Conservation (phyloP, 2,329 filamentous ascomycete species). For the Sclerotiophoma versabilis region DNA sequence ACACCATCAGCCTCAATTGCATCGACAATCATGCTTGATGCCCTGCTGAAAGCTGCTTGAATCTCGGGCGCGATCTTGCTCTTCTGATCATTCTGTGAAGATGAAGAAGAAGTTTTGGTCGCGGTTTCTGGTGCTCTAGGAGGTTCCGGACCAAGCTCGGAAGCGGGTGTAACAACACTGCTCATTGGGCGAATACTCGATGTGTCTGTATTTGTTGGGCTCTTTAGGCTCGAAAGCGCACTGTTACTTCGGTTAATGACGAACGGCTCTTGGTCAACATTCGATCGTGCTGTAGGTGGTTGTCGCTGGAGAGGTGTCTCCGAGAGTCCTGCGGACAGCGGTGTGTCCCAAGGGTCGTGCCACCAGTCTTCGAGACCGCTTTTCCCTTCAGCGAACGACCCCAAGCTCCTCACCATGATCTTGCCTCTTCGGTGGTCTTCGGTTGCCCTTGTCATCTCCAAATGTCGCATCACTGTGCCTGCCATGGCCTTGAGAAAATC, state of each 20-base stretch:
- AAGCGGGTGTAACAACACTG: constrained; percentile 28
- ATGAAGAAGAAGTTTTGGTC: constrained; percentile 34
- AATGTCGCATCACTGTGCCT: constrained; percentile 65
- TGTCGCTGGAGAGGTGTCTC: constrained; percentile 29
- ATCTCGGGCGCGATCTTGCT: constrained; percentile 41
- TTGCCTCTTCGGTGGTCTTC: constrained; percentile 62
- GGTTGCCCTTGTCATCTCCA: constrained; percentile 63
- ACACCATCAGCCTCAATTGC: constrained; percentile 48
- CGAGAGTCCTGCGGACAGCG: constrained; percentile 15
- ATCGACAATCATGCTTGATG: constrained; percentile 50
- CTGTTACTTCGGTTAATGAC: constrained; percentile 28
- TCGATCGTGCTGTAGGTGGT: constrained; percentile 26
- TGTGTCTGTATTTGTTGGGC: constrained; percentile 25
- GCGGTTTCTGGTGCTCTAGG: constrained; percentile 22
- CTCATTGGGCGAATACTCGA: constrained; percentile 28
- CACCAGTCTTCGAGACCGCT: constrained; percentile 45
- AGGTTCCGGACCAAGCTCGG: constrained; percentile 30
- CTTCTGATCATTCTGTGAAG: constrained; percentile 30
- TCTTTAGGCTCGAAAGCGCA: constrained; percentile 31
- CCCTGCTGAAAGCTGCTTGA: constrained; percentile 43
- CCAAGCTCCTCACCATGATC: constrained; percentile 58
- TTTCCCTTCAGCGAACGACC: constrained; percentile 48
- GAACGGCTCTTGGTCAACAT: constrained; percentile 23
- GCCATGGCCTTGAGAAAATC: constrained; percentile 64
- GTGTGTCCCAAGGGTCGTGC: constrained; percentile 39